Conservation (phyloP, 1,284 basidiomycete species). For the Cryptococcus sp. region DNA sequence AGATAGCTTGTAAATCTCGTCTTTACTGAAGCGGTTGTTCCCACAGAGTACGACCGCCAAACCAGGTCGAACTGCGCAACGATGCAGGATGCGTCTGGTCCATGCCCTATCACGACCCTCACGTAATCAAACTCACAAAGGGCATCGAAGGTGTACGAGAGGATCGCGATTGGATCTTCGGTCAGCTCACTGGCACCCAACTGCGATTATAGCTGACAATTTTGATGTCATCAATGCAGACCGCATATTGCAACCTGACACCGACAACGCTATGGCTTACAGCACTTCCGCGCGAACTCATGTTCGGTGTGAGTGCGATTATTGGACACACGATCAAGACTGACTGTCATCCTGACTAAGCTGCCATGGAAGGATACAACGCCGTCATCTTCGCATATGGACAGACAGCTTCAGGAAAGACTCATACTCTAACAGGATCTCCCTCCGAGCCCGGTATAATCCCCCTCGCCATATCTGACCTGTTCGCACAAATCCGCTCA, state of each 20-base stretch:
- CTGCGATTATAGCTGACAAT: too few relatives aligned
- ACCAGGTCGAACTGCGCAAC: slow-evolving; percentile 48
- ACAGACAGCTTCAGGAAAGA: slow-evolving; percentile 72
- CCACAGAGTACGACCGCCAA: slow-evolving; percentile 67
- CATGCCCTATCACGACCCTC: slow-evolving; percentile 38
- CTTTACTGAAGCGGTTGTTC: background rate
- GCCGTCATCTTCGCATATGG: slow-evolving; percentile 93
- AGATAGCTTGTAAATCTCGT: background rate
- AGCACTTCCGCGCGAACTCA: slow-evolving; percentile 79
- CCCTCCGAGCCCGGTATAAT: slow-evolving; percentile 90
- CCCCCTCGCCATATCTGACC: slow-evolving; percentile 73
- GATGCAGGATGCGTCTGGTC: slow-evolving; percentile 41
- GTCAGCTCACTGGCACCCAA: slow-evolving; percentile 43
- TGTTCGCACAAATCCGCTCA: slow-evolving; percentile 55
- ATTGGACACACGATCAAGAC: background rate
- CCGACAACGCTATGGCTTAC: slow-evolving; percentile 81
- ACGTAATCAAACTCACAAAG: slow-evolving; percentile 44
- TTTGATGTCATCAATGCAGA: slow-evolving; percentile 45
- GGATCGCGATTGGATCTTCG: slow-evolving; percentile 52
- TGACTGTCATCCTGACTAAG: slow-evolving; percentile 37
- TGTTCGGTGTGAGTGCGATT: slow-evolving; percentile 60
- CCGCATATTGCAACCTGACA: slow-evolving; percentile 55
- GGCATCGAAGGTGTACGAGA: slow-evolving; percentile 36
- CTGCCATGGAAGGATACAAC: slow-evolving; percentile 96
- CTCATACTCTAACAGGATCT: slow-evolving; percentile 82